Evolutionary conservation across 2,329 filamentous ascomycete genomes (phyloP), one percentile per base, ranked within the genome.

Genomic region (Akanthomyces dipterigenus): DNA sequence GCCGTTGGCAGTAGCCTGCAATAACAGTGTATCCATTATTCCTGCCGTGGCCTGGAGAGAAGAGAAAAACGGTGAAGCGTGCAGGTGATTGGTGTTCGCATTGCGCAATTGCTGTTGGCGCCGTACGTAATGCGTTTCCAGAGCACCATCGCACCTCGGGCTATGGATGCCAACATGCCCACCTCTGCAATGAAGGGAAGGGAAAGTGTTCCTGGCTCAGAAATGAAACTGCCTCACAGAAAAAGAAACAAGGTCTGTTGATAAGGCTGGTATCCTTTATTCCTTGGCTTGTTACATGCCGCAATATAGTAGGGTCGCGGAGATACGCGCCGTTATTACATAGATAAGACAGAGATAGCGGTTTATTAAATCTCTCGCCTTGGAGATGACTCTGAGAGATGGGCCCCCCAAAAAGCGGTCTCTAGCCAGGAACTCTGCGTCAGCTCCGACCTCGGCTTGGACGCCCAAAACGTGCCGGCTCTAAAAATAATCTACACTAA

Each of bases 331-430:
- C 57, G 48, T 60, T 60, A 43, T 60, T 60, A 43, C 48, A 59
- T 51, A 59, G 56, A 60, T 60, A 60, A 60, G 57, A 60, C 53
- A 31, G 28, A 60, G 57, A 60, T 60, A 60, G 57, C 40, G 57
- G 49, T 53, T 54, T 46, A 60, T 45, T 60, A 60, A 60, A 60
- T 60, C 57, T 60, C 57, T 60, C 57, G 57, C 46, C 20, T 38
- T 53, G 26, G 20, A 54, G 40, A 54, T 38, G 34, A 53, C 24
- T 14, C 40, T 14, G n/a, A 38, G 16, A 50, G 18, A 38, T 38
- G 3, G 31, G 7, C 31, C 31, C 3, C 36, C 16, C 24, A 36
- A 59, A 59, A 59, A 51, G 55, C 45, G 55, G 55, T 42, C 55
- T 43, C 36, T 43, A 16, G 16, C 48, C 48, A n/a, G 48, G 22